Base-by-base conservation (phyloP, 1,284 basidiomycete species). In the Neolentinus lepideus region DNA sequence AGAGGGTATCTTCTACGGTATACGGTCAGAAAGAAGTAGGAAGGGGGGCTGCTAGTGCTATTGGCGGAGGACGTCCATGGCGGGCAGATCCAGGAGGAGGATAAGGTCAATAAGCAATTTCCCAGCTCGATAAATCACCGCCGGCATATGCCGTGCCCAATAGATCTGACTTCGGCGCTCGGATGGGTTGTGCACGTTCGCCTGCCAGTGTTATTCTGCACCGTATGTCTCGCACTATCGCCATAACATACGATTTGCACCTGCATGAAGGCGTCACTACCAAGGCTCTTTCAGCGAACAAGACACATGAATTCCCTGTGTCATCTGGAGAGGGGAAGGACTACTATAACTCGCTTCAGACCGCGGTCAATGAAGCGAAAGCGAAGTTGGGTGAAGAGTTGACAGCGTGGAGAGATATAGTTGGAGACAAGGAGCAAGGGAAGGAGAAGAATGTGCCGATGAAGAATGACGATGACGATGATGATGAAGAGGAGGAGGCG, bases 401-500 rank as follows among this genome's bases (percentile, higher is more conserved):
- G 63, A 88, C 87, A 0, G 72, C 66, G 1, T 89, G 86, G 87
- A 76, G 83, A 62, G 85, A 89, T 66, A 75, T 76, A 2, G 80
- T 88, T 6, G 84, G 85, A 10, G 82, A 76, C 43, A 65, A 68
- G 12, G 86, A 89, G 65, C 64, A 77, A 58, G 72, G 62, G n/a
- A 75, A 74, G 56, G 72, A 73, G 53, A 63, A 60, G n/a, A 67
- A 61, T 50, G 53, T 57, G 16, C 57, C 58, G 10, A 61, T 59
- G 47, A 81, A 78, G 59, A 77, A 79, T 51, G 74, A 72, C 1
- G 75, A 66, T 0, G 67, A 63, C 52, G 68, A 77, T 61, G 70
- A 73, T 46, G 62, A 68, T 38, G 69, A 71, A 10, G 65, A 67
- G 29, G 75, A 69, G 0, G 69, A 68, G n/a, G n/a, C n/a, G 11